Conservation (phyloP, 2,329 filamentous ascomycete genomes). For the Cordyceps cateniannulata region DNA sequence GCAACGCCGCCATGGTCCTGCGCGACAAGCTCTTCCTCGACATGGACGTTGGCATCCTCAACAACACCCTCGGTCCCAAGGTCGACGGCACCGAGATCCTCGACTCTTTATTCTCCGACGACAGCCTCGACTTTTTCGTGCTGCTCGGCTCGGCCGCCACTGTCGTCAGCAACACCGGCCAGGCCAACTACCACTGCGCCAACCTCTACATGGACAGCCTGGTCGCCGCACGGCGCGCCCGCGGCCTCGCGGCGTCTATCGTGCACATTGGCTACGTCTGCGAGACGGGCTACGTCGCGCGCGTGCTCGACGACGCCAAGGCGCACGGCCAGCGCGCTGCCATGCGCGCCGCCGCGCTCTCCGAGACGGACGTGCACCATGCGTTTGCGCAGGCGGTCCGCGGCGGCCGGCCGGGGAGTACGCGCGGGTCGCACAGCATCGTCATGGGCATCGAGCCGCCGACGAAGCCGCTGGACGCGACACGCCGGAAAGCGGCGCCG, state of each 20-base stretch:
- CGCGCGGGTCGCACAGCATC: slow-evolving; percentile 10
- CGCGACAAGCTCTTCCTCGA: slow-evolving; percentile 20
- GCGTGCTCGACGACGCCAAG: slow-evolving; percentile 7
- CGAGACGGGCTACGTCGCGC: slow-evolving; percentile 33
- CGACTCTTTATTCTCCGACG: slow-evolving; percentile 23
- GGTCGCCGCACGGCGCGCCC: slow-evolving; percentile 25
- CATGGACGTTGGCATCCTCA: slow-evolving; percentile 18
- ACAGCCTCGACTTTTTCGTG: slow-evolving; percentile 30
- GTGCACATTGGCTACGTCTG: slow-evolving; percentile 31
- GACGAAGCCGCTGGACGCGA: neutral
- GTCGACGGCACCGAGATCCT: slow-evolving; percentile 26
- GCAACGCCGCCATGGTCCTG: slow-evolving; percentile 32
- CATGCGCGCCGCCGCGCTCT: slow-evolving; percentile 13
- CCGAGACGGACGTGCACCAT: slow-evolving; percentile 28
- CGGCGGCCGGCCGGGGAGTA: neutral
- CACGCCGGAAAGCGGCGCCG: neutral
- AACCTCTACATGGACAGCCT: slow-evolving; percentile 36
- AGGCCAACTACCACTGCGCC: slow-evolving; percentile 39
- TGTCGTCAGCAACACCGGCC: slow-evolving; percentile 25
- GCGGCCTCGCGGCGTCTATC: slow-evolving; percentile 31
- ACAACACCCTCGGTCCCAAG: slow-evolving; percentile 25
- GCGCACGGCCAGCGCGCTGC: neutral
- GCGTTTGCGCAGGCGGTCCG: neutral
- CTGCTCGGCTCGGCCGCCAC: slow-evolving; percentile 25
- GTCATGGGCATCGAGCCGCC: slow-evolving; percentile 16